Conservation (phyloP, 441 rosid genomes). For the Cnidoscolus chayamansa region DNA sequence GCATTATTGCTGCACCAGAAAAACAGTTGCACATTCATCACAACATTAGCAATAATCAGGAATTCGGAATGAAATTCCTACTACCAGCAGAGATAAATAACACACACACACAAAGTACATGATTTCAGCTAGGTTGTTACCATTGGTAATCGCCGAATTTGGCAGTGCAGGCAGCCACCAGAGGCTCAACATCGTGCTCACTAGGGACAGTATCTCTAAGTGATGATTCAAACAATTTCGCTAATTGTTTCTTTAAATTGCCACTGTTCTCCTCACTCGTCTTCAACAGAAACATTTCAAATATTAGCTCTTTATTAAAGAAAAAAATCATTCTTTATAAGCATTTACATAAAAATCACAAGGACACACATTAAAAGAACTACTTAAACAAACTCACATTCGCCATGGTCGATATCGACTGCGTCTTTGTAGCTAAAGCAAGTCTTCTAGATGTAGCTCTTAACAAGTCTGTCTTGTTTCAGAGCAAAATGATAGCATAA, state of each 20-base stretch:
- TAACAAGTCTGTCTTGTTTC: conserved; percentile 69
- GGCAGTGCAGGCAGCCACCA: conserved; percentile 58
- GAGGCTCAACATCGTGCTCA: conserved; percentile 56
- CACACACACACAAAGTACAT: not conserved
- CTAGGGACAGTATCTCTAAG: conserved; percentile 53
- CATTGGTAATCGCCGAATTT: conserved; percentile 92
- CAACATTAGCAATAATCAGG: not conserved
- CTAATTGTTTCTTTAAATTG: conserved; percentile 52
- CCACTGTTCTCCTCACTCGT: conserved; percentile 52
- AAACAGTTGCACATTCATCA: not conserved
- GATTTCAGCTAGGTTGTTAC: conserved; percentile 29
- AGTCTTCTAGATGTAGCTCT: conserved; percentile 49
- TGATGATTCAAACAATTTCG: conserved; percentile 55
- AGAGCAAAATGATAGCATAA: conserved; percentile 13
- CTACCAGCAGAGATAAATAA: too few species aligned
- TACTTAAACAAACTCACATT: conserved; percentile 36
- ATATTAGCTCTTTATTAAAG: conserved; percentile 7
- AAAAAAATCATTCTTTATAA: not conserved
- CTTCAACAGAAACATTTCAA: conserved; percentile 29
- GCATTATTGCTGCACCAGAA: conserved; percentile 69
- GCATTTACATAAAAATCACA: not conserved
- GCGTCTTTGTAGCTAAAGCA: conserved; percentile 34
- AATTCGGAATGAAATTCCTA: not conserved
- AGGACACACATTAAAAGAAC: not conserved
- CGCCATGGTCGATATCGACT: conserved; percentile 57